Percentiles rank a stretch among this genome's conserved stretches.
Conservation (phyloP, 768 basidiomycete genomes). For the Mycena galericulata region DNA sequence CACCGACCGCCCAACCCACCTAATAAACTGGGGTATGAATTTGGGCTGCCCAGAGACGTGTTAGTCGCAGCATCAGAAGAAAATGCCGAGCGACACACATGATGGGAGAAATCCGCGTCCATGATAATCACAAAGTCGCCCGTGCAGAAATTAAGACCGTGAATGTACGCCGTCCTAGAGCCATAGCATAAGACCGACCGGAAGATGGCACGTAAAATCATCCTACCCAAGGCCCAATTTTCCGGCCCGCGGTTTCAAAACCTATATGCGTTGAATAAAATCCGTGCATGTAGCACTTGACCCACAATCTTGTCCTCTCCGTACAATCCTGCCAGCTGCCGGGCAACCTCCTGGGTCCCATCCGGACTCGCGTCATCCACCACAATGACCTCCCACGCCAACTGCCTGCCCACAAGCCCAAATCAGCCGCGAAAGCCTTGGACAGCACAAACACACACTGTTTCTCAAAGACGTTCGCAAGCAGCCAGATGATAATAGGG, state of each 20-base stretch:
- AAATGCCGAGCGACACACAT: slow-evolving; percentile 62
- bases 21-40: slow-evolving; percentile 94
- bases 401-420: slow-evolving; percentile 55
- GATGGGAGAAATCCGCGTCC: slow-evolving; percentile 97
- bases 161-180: slow-evolving; percentile 89
- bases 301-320: slow-evolving; percentile 87
- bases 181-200: slow-evolving; percentile 11
- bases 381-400: slow-evolving; percentile 90
- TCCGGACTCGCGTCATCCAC: slow-evolving; percentile 95
- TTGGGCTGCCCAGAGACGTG: slow-evolving; percentile 72
- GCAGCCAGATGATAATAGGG: slow-evolving; percentile 88
- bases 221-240: slow-evolving; percentile 91
- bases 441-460: slow-evolving; percentile 63
- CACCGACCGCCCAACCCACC: slow-evolving; percentile 52
- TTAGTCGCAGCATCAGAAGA: background rate
- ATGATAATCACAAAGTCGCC: slow-evolving; percentile 97
- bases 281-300: slow-evolving; percentile 29
- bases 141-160: slow-evolving; percentile 89
- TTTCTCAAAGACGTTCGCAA: slow-evolving; percentile 81
- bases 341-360: slow-evolving; percentile 91
- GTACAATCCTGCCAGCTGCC: slow-evolving; percentile 80
- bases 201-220: background rate
- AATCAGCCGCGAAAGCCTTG: slow-evolving; percentile 17
- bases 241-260: slow-evolving; percentile 88
- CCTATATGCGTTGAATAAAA: slow-evolving; percentile 52